A percentile compares a stretch with the other conserved stretches of the same genome.
Evolutionary conservation across 176 grass and related monocot species (phyloP).

Genomic region (Triticum urartu): DNA sequence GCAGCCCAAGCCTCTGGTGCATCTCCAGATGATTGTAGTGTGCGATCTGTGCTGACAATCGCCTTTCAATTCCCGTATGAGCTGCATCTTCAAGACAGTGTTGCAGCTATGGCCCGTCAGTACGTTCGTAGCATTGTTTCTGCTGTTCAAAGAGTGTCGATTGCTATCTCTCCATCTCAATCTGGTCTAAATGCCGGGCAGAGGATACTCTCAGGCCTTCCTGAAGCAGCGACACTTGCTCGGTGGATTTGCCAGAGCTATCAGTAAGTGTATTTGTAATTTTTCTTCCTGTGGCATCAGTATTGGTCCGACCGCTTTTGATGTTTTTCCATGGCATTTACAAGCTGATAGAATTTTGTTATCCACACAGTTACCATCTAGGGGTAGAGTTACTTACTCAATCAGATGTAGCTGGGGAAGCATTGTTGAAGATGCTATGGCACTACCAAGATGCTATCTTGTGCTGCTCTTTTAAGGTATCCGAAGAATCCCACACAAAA

Average conservation of each 20-base stretch:
- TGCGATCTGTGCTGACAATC: constrained; percentile 87
- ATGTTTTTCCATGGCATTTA: constrained; percentile 16
- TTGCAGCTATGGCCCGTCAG: constrained; percentile 83
- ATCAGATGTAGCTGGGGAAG: constrained; percentile 55
- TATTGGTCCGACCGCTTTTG: background rate
- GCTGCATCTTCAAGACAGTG: constrained; percentile 76
- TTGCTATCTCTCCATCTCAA: constrained; percentile 74
- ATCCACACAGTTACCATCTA: constrained; percentile 55
- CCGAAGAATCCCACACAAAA: too few relatives aligned
- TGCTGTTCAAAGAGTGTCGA: constrained; percentile 88
- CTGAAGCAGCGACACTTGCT: constrained; percentile 76
- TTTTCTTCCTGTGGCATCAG: background rate
- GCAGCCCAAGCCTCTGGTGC: constrained; percentile 46
- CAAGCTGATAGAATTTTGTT: constrained; percentile 27
- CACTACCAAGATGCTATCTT: constrained; percentile 90
- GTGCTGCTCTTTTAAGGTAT: constrained; percentile 94
- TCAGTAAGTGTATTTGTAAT: constrained; percentile 48
- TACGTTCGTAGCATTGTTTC: constrained; percentile 89
- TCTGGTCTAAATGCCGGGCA: constrained; percentile 46
- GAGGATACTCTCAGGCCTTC: constrained; percentile 57
- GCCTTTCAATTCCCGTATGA: constrained; percentile 96
- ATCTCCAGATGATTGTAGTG: constrained; percentile 52
- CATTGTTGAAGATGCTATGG: constrained; percentile 87
- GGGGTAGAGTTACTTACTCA: constrained; percentile 75
- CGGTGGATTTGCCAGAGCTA: constrained; percentile 92